Percentiles rank a stretch among this genome's conserved stretches.
phyloP scores from a whole-genome alignment of 2,329 filamentous ascomycete genomes.

The Davidsoniella neocaledoniae region DNA sequence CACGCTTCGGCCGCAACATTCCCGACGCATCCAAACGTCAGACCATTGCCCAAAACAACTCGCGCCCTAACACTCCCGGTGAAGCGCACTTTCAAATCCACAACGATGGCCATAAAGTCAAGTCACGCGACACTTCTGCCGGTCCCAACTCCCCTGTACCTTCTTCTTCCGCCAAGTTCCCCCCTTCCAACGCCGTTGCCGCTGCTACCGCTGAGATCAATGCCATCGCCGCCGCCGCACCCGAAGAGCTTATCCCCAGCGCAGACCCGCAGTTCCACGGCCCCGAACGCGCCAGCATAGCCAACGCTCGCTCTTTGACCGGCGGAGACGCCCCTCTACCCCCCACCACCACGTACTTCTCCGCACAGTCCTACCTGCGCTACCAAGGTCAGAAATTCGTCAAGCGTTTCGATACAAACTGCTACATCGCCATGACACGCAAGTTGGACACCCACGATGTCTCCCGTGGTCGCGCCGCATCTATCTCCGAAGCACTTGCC shows the following conservation, averaged over 20 bases:
- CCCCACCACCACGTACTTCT: constrained; percentile 74
- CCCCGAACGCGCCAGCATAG: constrained; percentile 1
- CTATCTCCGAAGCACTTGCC: constrained; percentile 57
- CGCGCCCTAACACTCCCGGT: constrained; percentile 42
- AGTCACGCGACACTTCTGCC: constrained; percentile 33
- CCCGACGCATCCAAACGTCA: constrained; percentile 72
- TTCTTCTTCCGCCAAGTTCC: constrained; percentile 14
- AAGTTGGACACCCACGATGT: constrained; percentile 97
- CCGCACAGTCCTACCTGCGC: constrained; percentile 88
- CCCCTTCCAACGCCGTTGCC: constrained; percentile 12
- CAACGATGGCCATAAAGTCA: constrained; percentile 61
- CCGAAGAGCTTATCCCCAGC: constrained; percentile 18
- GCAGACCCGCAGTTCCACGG: constrained; percentile 58
- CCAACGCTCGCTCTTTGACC: constrained; percentile 22
- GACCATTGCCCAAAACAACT: constrained; percentile 52
- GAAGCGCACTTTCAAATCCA: constrained; percentile 67
- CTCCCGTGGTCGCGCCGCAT: constrained; percentile 53
- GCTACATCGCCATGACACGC: constrained; percentile 95
- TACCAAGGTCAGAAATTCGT: constrained; percentile 97
- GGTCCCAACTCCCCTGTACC: constrained; percentile 14
- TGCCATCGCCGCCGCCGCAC: constrained; percentile 15
- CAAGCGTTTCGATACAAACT: constrained; percentile 92
- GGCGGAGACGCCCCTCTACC: constrained; percentile 29
- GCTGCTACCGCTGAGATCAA: constrained; percentile 14
- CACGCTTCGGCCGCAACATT: constrained; percentile 82